phyloP scores from a whole-genome alignment of 2,329 filamentous ascomycete genomes.

The Monilinia aucupariae region DNA sequence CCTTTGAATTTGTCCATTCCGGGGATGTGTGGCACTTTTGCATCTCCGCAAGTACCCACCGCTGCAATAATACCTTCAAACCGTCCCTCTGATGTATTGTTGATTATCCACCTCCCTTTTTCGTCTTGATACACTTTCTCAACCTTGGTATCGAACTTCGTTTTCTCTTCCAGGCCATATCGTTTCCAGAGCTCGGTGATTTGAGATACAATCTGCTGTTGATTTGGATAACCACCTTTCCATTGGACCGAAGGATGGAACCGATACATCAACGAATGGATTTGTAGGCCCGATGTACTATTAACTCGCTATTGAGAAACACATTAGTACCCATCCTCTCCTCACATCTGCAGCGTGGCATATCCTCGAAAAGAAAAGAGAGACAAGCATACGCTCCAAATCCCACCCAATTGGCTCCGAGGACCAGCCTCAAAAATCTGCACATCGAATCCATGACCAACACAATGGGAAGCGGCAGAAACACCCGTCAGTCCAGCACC shows the following conservation, averaged over 20 bases:
- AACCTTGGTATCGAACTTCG: conserved; percentile 65
- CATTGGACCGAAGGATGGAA: conserved; percentile 78
- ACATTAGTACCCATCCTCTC: background rate
- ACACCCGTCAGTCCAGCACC: conserved; percentile 70
- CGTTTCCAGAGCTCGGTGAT: conserved; percentile 67
- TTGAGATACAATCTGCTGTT: conserved; percentile 68
- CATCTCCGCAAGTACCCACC: conserved; percentile 73
- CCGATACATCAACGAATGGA: conserved; percentile 81
- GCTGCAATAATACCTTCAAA: conserved; percentile 78
- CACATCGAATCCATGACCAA: conserved; percentile 81
- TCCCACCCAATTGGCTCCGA: conserved; percentile 64
- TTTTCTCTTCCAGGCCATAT: conserved; percentile 66
- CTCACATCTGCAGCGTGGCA: fast-evolving
- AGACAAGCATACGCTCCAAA: conserved; percentile 61
- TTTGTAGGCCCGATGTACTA: conserved; percentile 75
- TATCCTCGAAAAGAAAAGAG: conserved; percentile 6
- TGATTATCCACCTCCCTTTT: conserved; percentile 70
- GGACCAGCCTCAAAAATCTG: conserved; percentile 69
- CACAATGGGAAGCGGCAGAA: conserved; percentile 73
- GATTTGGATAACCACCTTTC: conserved; percentile 69
- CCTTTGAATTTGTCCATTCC: conserved; percentile 70
- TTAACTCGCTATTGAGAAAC: conserved; percentile 57
- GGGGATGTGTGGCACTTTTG: conserved; percentile 65
- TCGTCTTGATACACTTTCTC: conserved; percentile 64
- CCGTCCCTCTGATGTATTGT: conserved; percentile 60